Conservation (phyloP, 2,329 filamentous ascomycete species). For the Plenodomus biglobosus region DNA sequence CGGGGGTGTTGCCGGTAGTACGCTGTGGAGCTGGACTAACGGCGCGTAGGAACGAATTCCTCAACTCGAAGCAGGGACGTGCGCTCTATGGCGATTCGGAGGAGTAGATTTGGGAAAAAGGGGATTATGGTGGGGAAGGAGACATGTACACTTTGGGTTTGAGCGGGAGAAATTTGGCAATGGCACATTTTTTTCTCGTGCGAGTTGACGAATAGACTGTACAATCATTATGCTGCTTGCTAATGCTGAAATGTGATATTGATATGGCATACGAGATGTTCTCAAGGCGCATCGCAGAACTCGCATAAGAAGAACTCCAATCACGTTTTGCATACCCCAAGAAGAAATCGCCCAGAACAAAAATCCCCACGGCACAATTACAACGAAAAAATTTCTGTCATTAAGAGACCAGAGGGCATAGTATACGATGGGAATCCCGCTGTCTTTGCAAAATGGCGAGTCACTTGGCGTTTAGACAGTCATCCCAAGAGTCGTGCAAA, state of each 20-base stretch:
- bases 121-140: conserved; percentile 2
- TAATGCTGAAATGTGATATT: neutral
- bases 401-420: too few relatives aligned
- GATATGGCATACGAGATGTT: neutral
- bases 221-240: conserved; percentile 15
- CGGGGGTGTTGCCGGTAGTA: neutral
- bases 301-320: too few relatives aligned
- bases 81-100: conserved; percentile 53
- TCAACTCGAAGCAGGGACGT: conserved; percentile 77
- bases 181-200: neutral
- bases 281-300: too few relatives aligned
- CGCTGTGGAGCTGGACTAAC: neutral
- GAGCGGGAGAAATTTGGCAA: conserved; percentile 8
- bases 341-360: too few relatives aligned
- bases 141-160: conserved; percentile 16
- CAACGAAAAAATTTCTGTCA: too few relatives aligned
- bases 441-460: too few relatives aligned
- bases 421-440: too few relatives aligned
- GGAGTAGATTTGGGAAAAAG: conserved; percentile 14
- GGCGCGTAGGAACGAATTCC: conserved; percentile 68
- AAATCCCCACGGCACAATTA: too few relatives aligned
- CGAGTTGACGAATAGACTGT: conserved; percentile 25
- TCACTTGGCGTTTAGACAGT: too few relatives aligned
- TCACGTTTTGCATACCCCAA: too few relatives aligned
- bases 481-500: too few relatives aligned